Conservation (phyloP, 192 early-diverging fungal species). For the Chytriomyces confervae region DNA sequence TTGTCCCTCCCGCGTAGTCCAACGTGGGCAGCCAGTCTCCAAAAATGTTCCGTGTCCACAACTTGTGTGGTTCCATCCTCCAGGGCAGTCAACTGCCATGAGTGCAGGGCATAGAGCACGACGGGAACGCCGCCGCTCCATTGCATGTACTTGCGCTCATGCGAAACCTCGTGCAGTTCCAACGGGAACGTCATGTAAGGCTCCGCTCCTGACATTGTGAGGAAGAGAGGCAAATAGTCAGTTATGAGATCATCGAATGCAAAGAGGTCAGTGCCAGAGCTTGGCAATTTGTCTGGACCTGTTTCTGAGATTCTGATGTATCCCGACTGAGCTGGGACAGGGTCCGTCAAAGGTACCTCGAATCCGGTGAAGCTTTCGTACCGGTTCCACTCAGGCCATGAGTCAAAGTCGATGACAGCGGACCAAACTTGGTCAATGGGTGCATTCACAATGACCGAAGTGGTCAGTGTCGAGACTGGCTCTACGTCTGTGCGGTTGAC, state of each 20-base stretch:
- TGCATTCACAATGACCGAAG: background rate
- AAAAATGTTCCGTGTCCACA: constrained; percentile 6
- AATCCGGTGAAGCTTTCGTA: background rate
- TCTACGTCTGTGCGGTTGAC: background rate
- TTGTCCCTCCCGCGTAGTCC: background rate
- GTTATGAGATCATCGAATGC: too few species aligned
- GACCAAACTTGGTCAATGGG: background rate
- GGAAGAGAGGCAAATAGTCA: too few species aligned
- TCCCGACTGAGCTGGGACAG: background rate
- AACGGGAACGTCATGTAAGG: background rate
- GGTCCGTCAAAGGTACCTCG: background rate
- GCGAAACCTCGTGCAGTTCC: background rate
- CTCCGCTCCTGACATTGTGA: background rate
- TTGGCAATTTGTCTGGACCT: too few species aligned
- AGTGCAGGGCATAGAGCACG: constrained; percentile 2
- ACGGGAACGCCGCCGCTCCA: constrained; percentile 8
- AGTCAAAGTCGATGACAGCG: background rate
- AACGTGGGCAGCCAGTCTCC: constrained; percentile 3
- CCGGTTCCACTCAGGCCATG: background rate
- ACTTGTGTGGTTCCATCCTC: background rate
- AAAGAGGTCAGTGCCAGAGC: too few species aligned
- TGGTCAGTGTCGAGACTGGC: background rate
- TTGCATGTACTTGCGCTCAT: background rate
- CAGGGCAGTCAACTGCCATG: constrained; percentile 5
- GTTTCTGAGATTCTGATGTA: background rate